Base-by-base conservation (phyloP, 139 green algal species). In the Chloropicon primus region DNA sequence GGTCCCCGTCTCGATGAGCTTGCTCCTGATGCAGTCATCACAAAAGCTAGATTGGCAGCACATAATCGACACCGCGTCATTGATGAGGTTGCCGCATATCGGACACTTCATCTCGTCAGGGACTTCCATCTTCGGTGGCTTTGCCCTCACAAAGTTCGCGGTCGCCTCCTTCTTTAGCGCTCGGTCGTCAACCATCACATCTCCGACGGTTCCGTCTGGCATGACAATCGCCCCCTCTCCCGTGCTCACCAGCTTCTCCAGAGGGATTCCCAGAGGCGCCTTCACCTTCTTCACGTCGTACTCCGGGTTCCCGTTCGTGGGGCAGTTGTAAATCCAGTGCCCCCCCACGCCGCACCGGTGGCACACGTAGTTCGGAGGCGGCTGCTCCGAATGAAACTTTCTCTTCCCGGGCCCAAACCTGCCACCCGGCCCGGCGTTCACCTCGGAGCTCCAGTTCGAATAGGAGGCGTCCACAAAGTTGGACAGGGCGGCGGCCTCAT, bases 261-360 rank as follows among this genome's bases (percentile, higher is more conserved):
- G 82, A 25, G 89, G 89, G 71, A 93, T 92, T 79, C 89, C 89
- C 26, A 85, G 78, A 10, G 89, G 88, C 23, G 77, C 78, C 5
- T 86, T 82, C 24, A 93, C 83, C 22, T 83, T 72, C 77, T 89
- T 89, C 21, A 87, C 54, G 72, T 88, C 86, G 53, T 77, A 84
- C 2, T 80, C 75, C 0, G 89, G 86, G 26, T 83, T 84, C 3
- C 80, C 83, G 2, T 89, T 83, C 0, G 89, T 92, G n/a, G 91
- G 90, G 82, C 91, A 96, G 77, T 94, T 84, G 27, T 84, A 78
- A 10, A 88, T 78, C 41, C 78, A 92, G 84, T 93, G 89, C 1
- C 85, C 87, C 22, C 77, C 29, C 41, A 82, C 62, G 1, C 80
- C 83, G 78, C 87, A 92, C 23, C 85, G 78, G 54, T 82, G 74